Evolutionary conservation across 805 yeast species (phyloP), one percentile per base, ranked within the genome.

Genomic region (Lachancea quebecensis): DNA sequence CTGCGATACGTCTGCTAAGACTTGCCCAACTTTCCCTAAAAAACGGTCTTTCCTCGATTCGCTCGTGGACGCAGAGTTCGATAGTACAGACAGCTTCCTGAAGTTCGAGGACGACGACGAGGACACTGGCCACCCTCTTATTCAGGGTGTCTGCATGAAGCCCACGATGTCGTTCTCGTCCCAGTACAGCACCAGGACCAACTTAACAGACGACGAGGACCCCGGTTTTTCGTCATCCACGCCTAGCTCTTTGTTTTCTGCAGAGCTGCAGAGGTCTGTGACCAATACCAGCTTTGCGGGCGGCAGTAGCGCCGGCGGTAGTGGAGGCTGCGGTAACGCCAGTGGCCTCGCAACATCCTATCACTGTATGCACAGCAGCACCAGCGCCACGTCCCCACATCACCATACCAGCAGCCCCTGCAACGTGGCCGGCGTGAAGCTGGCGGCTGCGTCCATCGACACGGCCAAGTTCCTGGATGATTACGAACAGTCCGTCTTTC

Each of bases 91-190:
- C 10, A 50, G 47, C 10, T 58, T 58, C 42, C 45, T 58, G 45
- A 58, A 58, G 27, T 58, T 58, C 43, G 61, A 57, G 44, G 59
- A 56, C 16, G 61, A 57, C 17, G 51, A 48, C 3, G 47, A 39
- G 4, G 42, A 35, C 7, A 17, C 33, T n/a, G 37, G 16, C 2
- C 38, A 34, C 14, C 29, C 14, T 21, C 11, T 35, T 12, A 35
- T 39, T 15, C 15, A 35, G 7, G 35, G 32, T 14, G 47, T 39
- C 12, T 18, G 18, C 27, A 45, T 45, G 44, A 40, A 25, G 14
- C 42, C 36, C 6, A 37, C 48, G 16, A 42, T 35, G 36, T 45
- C 48, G 8, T 45, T 41, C 27, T 39, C 47, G 11, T 44, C 47
- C 6, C 44, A 39, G 27, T 44, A 44, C 43, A 44, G 50, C 17